A percentile compares a stretch with the other conserved stretches of the same genome.
phyloP scores from a whole-genome alignment of 345 rosid genomes.

The Brassica incana region DNA sequence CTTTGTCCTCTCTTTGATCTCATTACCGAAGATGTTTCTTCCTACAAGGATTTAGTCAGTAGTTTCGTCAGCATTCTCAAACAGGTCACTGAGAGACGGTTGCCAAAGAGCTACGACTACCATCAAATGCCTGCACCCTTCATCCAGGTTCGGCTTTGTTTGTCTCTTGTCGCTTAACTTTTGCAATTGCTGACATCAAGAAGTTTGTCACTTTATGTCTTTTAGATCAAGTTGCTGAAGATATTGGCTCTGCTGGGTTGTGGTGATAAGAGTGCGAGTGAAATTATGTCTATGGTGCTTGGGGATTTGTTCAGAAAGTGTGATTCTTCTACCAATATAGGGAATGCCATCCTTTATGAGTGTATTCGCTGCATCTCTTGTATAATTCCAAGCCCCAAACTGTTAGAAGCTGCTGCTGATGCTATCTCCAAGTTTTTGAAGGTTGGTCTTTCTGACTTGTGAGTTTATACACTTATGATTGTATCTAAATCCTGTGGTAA shows the following conservation, averaged over 20 bases:
- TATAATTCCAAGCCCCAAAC: constrained; percentile 78
- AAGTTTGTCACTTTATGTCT: not conserved
- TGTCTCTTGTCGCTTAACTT: not conserved
- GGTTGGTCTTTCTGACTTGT: constrained; percentile 46
- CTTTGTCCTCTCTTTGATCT: constrained; percentile 94
- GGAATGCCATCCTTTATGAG: constrained; percentile 90
- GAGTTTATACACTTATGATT: constrained; percentile 12
- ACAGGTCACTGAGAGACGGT: constrained; percentile 84
- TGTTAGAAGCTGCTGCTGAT: constrained; percentile 88
- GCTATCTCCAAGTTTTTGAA: constrained; percentile 85
- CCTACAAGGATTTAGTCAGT: constrained; percentile 80
- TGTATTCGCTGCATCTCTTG: constrained; percentile 91
- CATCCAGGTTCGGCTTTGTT: constrained; percentile 65
- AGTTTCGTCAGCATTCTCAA: constrained; percentile 96
- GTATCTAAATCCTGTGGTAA: constrained; percentile 14
- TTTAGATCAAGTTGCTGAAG: constrained; percentile 89
- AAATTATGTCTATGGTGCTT: constrained; percentile 85
- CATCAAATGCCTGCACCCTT: constrained; percentile 99
- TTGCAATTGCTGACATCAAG: constrained; percentile 4
- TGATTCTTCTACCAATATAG: constrained; percentile 83
- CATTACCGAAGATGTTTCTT: constrained; percentile 61
- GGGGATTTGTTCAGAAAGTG: constrained; percentile 91
- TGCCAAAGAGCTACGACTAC: constrained; percentile 94
- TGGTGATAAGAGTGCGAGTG: constrained; percentile 96
- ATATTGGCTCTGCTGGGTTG: constrained; percentile 89